Evolutionary conservation across 2,329 filamentous ascomycete species (phyloP), one percentile per base, ranked within the genome.

Genomic region (Fusarium acutatum): DNA sequence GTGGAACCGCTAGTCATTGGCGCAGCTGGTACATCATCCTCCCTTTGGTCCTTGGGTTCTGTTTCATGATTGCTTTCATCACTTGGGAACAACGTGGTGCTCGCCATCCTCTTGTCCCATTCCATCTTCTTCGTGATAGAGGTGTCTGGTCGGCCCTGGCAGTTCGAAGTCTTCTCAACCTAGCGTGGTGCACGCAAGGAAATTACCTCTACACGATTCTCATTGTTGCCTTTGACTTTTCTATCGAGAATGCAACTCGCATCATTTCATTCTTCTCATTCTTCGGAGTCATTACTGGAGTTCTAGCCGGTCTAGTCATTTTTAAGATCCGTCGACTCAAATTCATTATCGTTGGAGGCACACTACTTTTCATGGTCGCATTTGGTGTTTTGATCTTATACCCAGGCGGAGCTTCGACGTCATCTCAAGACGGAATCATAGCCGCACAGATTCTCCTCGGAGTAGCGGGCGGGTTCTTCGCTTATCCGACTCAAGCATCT

Each of bases 171-270:
- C 76, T 86, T 61, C 81, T 88, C 49, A 88, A 86, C 76, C 84
- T 87, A 65, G 82, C 85, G 6, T 91, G 88, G 88, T 86, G 85
- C 56, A 83, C 89, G 26, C 89, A 91, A 76, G 88, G 86, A 40
- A 88, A 90, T 74, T 91, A 88, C 73, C 81, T 91, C 0, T 91
- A 87, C 76, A 90, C 89, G 0, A 86, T 91, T 0, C 86, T 91
- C 6, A 78, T 87, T 12, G 88, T 91, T 15, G 85, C 85, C 5
- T 91, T 90, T 71, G 85, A 89, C 75, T 88, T 90, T 73, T 85
- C 86, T 6, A 81, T 88, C 37, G 83, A 84, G 61, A 86, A 82
- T 15, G 88, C 89, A 0, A 90, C 88, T 0, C 86, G 89, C 2
- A 88, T 91, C 49, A 73, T 84, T 3, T 88, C 87, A 0, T 84